Conservation (phyloP, 1,139 yeast species). For the Candida smagusa region DNA sequence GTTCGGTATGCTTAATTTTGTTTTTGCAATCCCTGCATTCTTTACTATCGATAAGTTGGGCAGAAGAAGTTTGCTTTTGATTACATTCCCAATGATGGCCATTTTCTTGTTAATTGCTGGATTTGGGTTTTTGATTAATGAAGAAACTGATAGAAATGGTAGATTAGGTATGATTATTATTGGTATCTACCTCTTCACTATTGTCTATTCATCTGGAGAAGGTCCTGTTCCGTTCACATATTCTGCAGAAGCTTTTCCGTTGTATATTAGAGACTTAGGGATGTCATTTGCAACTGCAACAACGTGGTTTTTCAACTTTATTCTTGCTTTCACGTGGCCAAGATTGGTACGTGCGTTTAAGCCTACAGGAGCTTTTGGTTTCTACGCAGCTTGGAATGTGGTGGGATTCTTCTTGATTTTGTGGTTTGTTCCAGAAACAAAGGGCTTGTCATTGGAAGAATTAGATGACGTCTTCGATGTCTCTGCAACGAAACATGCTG, state of each 20-base stretch:
- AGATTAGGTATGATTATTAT: constrained; percentile 63
- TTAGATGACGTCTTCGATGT: constrained; percentile 68
- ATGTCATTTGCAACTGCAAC: constrained; percentile 85
- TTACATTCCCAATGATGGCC: constrained; percentile 76
- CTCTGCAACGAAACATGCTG: constrained; percentile 52
- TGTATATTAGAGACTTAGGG: constrained; percentile 81
- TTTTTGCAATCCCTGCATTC: constrained; percentile 82
- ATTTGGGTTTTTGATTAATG: constrained; percentile 67
- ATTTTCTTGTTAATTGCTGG: constrained; percentile 69
- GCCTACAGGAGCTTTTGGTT: constrained; percentile 84
- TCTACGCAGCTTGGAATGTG: constrained; percentile 85
- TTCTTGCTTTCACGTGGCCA: constrained; percentile 84
- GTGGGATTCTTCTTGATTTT: constrained; percentile 68
- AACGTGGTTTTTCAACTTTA: constrained; percentile 81
- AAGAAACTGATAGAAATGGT: constrained; percentile 37
- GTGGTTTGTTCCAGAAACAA: constrained; percentile 69
- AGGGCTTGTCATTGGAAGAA: constrained; percentile 67
- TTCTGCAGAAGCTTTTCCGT: constrained; percentile 84
- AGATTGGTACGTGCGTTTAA: constrained; percentile 60
- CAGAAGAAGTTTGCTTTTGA: constrained; percentile 64
- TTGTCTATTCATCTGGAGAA: constrained; percentile 79
- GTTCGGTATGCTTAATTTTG: constrained; percentile 76
- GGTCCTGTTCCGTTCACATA: constrained; percentile 92
- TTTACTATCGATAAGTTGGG: constrained; percentile 81
- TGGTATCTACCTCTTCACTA: constrained; percentile 72